These are phyloP conservation scores for Magnaporthiopsis poae DNA, from an alignment of 2,329 filamentous ascomycete species.

Conservation along the genomic window DNA sequence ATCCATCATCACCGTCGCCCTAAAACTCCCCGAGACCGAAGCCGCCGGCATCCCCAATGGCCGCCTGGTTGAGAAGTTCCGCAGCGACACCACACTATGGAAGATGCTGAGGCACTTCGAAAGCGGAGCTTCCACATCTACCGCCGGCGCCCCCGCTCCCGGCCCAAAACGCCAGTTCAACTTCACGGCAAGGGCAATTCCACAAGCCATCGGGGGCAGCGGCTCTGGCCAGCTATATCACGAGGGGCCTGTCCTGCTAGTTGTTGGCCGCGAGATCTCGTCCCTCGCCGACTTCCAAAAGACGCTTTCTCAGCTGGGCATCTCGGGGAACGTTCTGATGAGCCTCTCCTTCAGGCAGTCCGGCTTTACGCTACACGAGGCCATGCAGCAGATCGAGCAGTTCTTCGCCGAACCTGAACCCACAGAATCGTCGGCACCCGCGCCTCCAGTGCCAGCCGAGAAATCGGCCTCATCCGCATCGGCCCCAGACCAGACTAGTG, in stretches of 20 bases:
- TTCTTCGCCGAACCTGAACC: conserved; percentile 48
- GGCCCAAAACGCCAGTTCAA: conserved; percentile 53
- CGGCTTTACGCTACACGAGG: conserved; percentile 70
- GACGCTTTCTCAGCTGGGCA: conserved; percentile 74
- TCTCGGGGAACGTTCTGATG: conserved; percentile 71
- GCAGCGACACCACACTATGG: conserved; percentile 83
- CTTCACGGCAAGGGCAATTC: conserved; percentile 73
- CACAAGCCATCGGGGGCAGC: conserved; percentile 43
- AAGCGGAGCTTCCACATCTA: conserved; percentile 11
- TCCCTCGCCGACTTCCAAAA: conserved; percentile 78
- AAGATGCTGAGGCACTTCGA: conserved; percentile 84
- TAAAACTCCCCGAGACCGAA: conserved; percentile 71
- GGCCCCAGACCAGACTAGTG: not conserved
- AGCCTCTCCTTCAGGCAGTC: conserved; percentile 68
- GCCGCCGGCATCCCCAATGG: conserved; percentile 49
- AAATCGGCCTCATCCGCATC: not conserved
- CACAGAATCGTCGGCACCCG: conserved; percentile 7
- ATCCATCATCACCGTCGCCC: conserved; percentile 75
- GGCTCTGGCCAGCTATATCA: conserved; percentile 74
- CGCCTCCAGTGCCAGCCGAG: conserved; percentile 7
- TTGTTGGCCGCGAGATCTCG: conserved; percentile 71
- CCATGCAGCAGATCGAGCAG: conserved; percentile 68
- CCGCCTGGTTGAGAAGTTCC: conserved; percentile 72
- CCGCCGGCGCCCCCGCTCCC: conserved; percentile 21
- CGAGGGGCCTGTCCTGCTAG: conserved; percentile 73